Base-by-base conservation (phyloP, 2,329 filamentous ascomycete species). In the Catunica adiposa region DNA sequence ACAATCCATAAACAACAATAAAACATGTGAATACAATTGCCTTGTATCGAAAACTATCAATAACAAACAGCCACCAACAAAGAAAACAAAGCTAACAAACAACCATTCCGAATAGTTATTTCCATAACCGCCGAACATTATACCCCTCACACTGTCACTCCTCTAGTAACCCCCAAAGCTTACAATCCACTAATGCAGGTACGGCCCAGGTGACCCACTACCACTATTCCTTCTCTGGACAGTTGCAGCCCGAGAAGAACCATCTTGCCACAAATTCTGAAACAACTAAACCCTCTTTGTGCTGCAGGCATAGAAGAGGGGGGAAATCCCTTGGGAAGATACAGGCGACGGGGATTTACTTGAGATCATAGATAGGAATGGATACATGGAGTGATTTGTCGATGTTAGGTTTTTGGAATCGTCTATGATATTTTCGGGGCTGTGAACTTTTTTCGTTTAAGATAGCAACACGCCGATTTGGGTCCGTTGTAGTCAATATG, bases 201-300 rank as follows among this genome's bases (percentile, higher is more conserved):
- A 53, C 51, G 44, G 53, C 37, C 22, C 47, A 20, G 8, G n/a
- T 25, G 47, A 23, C 31, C 46, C 37, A 40, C 46, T 31, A 22
- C 31, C 46, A 37, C 38, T 29, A 54, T 47, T 26, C 47, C 52
- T 46, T 37, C 34, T 51, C 20, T 48, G 53, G 52, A 34, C 42
- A 51, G 47, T 46, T 56, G 54, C 54, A 56, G 54, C 46, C 22
- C 38, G 47, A 56, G 46, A 46, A 51, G 48, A 29, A 22, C 54
- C 34, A 42, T 29, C 46, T 48, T 56, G 29, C 31, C n/a, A 51
- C 34, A n/a, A 44, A 20, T 52, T 56, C 54, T 56, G 54, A 56
- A 56, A 56, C 54, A 47, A n/a, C 34, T 46, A 48, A 29, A 46
- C 7, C 20, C 17, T 51, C 20, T 26, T 56, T 25, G 23, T 20